Evolutionary conservation across 768 basidiomycete genomes (phyloP).

Genomic region (Leccinellum rugosiceps): DNA sequence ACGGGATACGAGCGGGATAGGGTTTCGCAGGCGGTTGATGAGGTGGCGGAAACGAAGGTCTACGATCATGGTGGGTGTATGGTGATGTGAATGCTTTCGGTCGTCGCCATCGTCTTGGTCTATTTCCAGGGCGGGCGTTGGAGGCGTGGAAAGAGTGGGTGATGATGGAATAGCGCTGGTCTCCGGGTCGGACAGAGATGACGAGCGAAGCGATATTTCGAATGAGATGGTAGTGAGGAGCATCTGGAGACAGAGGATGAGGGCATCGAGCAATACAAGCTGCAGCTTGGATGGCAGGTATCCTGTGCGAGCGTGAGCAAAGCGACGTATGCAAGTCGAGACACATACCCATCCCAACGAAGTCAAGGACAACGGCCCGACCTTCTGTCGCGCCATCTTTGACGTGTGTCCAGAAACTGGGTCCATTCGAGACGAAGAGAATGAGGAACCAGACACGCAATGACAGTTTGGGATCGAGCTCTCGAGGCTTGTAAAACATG

Average conservation of each 20-base stretch:
- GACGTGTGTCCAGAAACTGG: constrained; percentile 61
- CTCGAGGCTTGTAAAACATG: constrained; percentile 63
- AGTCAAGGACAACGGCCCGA: constrained; percentile 69
- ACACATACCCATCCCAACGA: constrained; percentile 69
- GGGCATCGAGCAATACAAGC: constrained; percentile 62
- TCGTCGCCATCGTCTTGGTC: constrained; percentile 14
- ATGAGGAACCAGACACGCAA: constrained; percentile 65
- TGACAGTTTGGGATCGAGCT: constrained; percentile 61
- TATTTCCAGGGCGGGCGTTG: constrained; percentile 27
- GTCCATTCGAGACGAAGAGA: constrained; percentile 54
- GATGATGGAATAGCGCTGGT: constrained; percentile 28
- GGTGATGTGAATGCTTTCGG: constrained; percentile 21
- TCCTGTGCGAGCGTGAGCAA: constrained; percentile 34
- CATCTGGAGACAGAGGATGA: constrained; percentile 65
- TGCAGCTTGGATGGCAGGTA: constrained; percentile 62
- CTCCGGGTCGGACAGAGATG: constrained; percentile 42
- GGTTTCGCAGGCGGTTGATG: constrained; percentile 53
- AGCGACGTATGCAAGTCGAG: neutral
- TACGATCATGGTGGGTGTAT: constrained; percentile 48
- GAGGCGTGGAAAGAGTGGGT: constrained; percentile 21
- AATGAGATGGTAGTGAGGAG: constrained; percentile 67
- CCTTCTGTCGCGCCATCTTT: constrained; percentile 50
- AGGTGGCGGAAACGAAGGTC: constrained; percentile 59
- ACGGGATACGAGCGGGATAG: constrained; percentile 38
- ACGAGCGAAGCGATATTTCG: constrained; percentile 47